These are phyloP conservation scores for Aspergillus clavatus DNA, from an alignment of 2,329 filamentous ascomycete species.

Conservation along the genomic window DNA sequence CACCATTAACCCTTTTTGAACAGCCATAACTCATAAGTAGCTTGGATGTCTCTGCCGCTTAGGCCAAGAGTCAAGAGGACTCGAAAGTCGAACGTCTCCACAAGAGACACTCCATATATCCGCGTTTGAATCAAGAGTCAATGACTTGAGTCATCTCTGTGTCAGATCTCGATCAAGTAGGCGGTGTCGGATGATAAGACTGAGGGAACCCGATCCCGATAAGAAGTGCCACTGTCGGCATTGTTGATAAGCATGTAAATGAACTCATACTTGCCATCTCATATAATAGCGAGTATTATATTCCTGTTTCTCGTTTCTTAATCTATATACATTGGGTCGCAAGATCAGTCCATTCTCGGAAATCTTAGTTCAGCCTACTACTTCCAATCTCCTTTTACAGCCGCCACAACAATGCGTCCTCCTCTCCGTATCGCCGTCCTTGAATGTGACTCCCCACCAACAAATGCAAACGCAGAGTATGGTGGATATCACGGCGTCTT, in stretches of 20 bases:
- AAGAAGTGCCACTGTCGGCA: not conserved
- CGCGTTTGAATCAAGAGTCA: too few relatives aligned
- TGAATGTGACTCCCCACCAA: conserved; percentile 76
- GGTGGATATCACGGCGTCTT: conserved; percentile 70
- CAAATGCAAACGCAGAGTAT: conserved; percentile 59
- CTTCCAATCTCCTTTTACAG: not conserved
- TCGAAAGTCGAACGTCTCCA: too few relatives aligned
- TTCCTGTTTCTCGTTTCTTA: not conserved
- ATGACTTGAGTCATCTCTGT: too few relatives aligned
- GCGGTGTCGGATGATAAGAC: not conserved
- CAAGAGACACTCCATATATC: too few relatives aligned
- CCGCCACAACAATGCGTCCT: conserved; percentile 24
- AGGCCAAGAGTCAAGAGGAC: too few relatives aligned
- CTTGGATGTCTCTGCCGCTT: too few relatives aligned
- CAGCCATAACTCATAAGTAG: too few relatives aligned
- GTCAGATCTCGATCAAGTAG: not conserved
- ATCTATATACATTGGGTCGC: not conserved
- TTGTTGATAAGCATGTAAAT: not conserved
- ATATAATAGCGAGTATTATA: not conserved
- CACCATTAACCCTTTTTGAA: too few relatives aligned
- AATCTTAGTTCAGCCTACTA: too few relatives aligned
- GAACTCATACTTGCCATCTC: not conserved
- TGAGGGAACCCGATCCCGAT: not conserved
- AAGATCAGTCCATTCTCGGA: not conserved
- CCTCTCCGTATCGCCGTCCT: conserved; percentile 77